phyloP scores from a whole-genome alignment of 148 eudicot species.

The Dianthus caryophyllus region DNA sequence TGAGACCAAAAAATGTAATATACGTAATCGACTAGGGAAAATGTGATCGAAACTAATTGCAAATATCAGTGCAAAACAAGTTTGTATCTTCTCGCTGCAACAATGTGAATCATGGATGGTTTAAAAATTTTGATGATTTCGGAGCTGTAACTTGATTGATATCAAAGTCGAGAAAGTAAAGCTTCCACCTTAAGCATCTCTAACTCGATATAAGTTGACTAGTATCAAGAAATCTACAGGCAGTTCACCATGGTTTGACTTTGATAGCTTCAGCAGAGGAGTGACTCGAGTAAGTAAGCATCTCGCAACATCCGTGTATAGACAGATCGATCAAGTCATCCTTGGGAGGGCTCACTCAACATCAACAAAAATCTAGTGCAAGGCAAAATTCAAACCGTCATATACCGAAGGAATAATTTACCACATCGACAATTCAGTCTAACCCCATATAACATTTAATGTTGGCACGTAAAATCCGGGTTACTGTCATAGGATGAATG shows the following conservation, averaged over 20 bases:
- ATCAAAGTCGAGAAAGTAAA: background rate
- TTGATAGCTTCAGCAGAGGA: background rate
- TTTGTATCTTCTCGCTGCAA: no score
- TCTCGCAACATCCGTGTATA: background rate
- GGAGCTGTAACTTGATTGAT: background rate
- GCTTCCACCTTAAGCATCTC: background rate
- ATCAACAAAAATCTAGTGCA: slow-evolving; percentile 61
- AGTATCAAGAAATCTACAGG: slow-evolving; percentile 1
- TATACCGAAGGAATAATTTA: background rate
- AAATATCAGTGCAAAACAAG: background rate
- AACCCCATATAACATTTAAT: no score
- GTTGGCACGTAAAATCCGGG: no score
- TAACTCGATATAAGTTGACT: background rate
- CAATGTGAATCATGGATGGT: no score
- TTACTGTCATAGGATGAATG: background rate
- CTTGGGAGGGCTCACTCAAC: slow-evolving; percentile 28
- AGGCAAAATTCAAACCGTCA: background rate
- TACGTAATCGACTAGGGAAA: background rate
- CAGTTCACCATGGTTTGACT: background rate
- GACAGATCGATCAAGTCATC: slow-evolving; percentile 8
- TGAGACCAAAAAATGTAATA: background rate
- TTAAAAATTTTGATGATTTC: no score
- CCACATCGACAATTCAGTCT: background rate
- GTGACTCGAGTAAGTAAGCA: background rate
- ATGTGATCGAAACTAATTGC: background rate